Evolutionary conservation across 139 green algal species (phyloP), one percentile per base, ranked within the genome.

Genomic region (Limnomonas spitsbergensis): DNA sequence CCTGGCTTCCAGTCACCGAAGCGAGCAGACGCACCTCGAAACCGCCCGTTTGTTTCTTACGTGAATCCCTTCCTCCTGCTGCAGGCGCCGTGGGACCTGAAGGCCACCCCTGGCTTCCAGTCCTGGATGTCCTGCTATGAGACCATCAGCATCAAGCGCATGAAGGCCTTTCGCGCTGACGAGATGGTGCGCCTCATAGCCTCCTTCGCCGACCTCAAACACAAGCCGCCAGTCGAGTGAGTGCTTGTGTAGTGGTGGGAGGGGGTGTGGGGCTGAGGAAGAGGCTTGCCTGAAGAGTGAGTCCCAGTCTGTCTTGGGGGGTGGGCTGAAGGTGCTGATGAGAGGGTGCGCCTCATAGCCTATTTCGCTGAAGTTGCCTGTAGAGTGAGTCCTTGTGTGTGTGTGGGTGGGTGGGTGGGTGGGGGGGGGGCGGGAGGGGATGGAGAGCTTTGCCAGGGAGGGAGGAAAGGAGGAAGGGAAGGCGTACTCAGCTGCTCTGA

Each of bases 171-270:
- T 52, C 32, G 69, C 4, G 78, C 66, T 14, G 77, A 83, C 20
- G 82, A 86, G 68, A 38, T 86, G 66, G 78, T 86, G 36, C 26
- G 78, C 1, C n/a, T 53, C 35, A 73, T 86, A 31, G 56, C 75
- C 7, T 75, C 81, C 0, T 37, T 82, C 52, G 74, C 53, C 20
- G 78, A 80, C 20, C 53, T 86, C 52, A 56, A 67, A 24, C 70
- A 77, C 70, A 56, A 66, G 27, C 70, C 37, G 14, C 29, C 34
- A 2, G 26, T 26, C 4, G 37, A 66, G 38, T 77, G 4, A 74
- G 67, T 74, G 35, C 54, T n/a, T n/a, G n/a, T n/a, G n/a, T n/a
- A n/a, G n/a, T n/a, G n/a, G n/a, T n/a, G n/a, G n/a, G n/a, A n/a
- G n/a, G n/a, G n/a, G n/a, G n/a, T n/a, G n/a, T n/a, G n/a, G n/a